These are phyloP conservation scores for Gyromitra esculenta DNA, from an alignment of 2,329 filamentous ascomycete species.

Conservation along the genomic window DNA sequence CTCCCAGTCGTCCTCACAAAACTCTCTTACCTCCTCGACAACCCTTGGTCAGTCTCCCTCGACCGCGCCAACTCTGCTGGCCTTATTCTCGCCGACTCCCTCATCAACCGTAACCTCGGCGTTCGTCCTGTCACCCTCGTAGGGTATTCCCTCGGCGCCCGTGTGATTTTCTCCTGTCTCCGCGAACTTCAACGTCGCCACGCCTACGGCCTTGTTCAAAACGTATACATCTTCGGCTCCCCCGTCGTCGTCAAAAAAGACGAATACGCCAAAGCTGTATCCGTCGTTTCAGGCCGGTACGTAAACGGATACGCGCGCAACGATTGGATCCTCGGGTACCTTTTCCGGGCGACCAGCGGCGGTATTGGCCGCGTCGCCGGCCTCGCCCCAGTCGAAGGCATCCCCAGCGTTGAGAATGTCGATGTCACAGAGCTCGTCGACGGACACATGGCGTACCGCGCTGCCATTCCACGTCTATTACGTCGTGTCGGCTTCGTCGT, in stretches of 20 bases:
- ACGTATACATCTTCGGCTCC: slow-evolving; percentile 93
- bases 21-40: slow-evolving; percentile 94
- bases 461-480: slow-evolving; percentile 86
- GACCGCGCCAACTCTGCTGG: slow-evolving; percentile 88
- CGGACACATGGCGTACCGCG: slow-evolving; percentile 96
- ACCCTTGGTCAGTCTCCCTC: slow-evolving; percentile 97
- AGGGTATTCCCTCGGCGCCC: slow-evolving; percentile 89
- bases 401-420: slow-evolving; percentile 87
- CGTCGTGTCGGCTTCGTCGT: slow-evolving; percentile 90
- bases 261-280: slow-evolving; percentile 81
- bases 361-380: slow-evolving; percentile 90
- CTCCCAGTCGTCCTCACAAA: slow-evolving; percentile 93
- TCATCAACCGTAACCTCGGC: slow-evolving; percentile 90
- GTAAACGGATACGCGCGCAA: slow-evolving; percentile 93
- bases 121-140: slow-evolving; percentile 91
- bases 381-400: slow-evolving; percentile 76
- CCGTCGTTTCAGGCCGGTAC: slow-evolving; percentile 90
- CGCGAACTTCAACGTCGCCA: slow-evolving; percentile 85
- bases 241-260: slow-evolving; percentile 91
- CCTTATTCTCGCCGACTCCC: slow-evolving; percentile 90
- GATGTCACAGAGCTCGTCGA: slow-evolving; percentile 85
- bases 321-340: slow-evolving; percentile 96
- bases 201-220: slow-evolving; percentile 87
- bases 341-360: slow-evolving; percentile 92
- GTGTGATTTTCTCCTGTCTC: slow-evolving; percentile 91